Base-by-base conservation (phyloP, 192 early-diverging fungal species). In the Entomortierella chlamydospora region DNA sequence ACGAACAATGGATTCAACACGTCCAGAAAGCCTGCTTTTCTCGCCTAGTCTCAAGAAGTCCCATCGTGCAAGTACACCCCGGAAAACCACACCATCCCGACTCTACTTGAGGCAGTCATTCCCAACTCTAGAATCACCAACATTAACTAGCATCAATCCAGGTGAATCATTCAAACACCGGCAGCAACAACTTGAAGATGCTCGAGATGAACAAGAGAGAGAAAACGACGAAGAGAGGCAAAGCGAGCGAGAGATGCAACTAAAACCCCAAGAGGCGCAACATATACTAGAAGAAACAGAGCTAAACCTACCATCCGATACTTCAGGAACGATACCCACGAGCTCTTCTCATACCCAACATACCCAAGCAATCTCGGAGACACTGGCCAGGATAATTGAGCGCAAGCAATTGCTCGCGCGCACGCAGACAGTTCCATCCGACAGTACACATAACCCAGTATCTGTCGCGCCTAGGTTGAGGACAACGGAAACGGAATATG, bases 401-500 rank as follows among this genome's bases (percentile, higher is more conserved):
- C 34, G 13, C 42, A 62, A 50, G 8, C 28, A 50, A 37, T 37
- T 5, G n/a, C 7, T 6, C 2, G 3, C 34, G 12, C 9, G 2
- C 2, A 15, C 29, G 4, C 7, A n/a, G 13, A 31, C 29, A 57
- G 45, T 15, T 55, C 10, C 45, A 5, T 12, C 15, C 12, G 15
- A 47, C 15, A 17, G 15, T 47, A 47, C 45, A 61, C 3, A 39
- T 13, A 22, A 20, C 23, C 8, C 41, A 15, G 58, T 37, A 31
- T 29, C 47, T 25, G 49, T 23, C 7, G 34, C 34, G 13, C 72
- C 64, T 2, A 29, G 39, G 15, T 52, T 76, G 34, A 30, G 72
- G 26, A 76, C 72, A 12, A 76, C 72, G 61, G 72, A 76, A 29
- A 76, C 72, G 22, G 72, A 76, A 26, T 76, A 76, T 25, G 72